Percentiles rank a stretch among this genome's conserved stretches.
Conservation (phyloP, 2,329 filamentous ascomycete species). For the Madurella fahalii region DNA sequence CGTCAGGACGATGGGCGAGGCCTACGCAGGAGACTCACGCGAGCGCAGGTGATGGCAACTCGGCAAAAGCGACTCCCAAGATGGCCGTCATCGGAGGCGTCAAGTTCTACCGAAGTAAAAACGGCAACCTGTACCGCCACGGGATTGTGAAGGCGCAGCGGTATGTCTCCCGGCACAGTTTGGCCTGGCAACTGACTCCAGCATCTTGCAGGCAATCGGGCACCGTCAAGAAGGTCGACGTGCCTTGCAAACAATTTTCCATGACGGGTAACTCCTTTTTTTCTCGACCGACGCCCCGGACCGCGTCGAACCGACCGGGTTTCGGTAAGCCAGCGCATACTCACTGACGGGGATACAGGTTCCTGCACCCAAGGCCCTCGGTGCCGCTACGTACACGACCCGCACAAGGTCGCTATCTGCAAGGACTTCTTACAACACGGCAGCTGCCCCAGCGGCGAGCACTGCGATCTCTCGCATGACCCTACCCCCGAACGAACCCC, state of each 20-base stretch:
- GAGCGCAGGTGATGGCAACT: conserved; percentile 51
- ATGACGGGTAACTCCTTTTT: conserved; percentile 60
- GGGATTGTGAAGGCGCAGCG: conserved; percentile 70
- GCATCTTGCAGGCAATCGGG: conserved; percentile 45
- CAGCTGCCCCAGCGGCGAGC: conserved; percentile 69
- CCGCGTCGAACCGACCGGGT: conserved; percentile 30
- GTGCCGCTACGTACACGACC: conserved; percentile 81
- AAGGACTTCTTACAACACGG: conserved; percentile 79
- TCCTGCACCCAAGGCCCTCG: conserved; percentile 75
- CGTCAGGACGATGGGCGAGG: conserved; percentile 31
- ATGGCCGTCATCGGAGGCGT: conserved; percentile 69
- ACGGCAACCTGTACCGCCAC: conserved; percentile 78
- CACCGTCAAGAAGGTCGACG: conserved; percentile 62
- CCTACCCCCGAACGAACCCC: conserved; percentile 78
- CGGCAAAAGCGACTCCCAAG: conserved; percentile 68
- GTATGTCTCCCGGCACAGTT: conserved; percentile 48
- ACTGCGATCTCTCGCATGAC: conserved; percentile 89
- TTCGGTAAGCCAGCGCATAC: conserved; percentile 38
- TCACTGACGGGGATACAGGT: conserved; percentile 52
- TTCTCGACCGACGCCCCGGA: conserved; percentile 30
- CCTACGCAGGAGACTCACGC: conserved; percentile 31
- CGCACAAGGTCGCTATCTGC: conserved; percentile 83
- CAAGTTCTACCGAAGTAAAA: conserved; percentile 79
- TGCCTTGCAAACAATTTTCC: conserved; percentile 69
- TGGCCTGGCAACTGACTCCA: conserved; percentile 35